Evolutionary conservation across 2,329 filamentous ascomycete species (phyloP).

Genomic region (Didymella sp.): DNA sequence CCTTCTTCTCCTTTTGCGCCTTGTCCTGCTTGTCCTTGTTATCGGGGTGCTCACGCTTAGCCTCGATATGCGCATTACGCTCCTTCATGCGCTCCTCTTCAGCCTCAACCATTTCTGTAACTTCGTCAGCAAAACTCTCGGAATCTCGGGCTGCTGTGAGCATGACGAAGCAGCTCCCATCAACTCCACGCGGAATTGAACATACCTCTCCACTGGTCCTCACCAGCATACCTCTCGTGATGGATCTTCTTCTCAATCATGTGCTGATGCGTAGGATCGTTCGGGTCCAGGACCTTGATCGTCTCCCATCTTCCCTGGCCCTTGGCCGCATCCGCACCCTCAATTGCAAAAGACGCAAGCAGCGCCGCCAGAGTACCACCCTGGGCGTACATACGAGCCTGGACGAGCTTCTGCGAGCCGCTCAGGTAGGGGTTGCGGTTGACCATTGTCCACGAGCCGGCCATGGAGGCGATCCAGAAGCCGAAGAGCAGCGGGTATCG

Average conservation of each 20-base stretch:
- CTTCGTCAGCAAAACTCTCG: conserved; percentile 24
- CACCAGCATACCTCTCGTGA: conserved; percentile 84
- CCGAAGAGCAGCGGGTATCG: conserved; percentile 85
- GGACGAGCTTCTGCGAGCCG: conserved; percentile 85
- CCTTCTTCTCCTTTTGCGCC: conserved; percentile 28
- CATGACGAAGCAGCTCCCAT: conserved; percentile 24
- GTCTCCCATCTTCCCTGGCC: conserved; percentile 85
- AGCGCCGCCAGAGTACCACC: conserved; percentile 85
- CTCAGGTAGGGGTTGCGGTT: conserved; percentile 77
- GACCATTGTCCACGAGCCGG: conserved; percentile 74
- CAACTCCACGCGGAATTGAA: conserved; percentile 19
- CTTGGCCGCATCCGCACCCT: conserved; percentile 77
- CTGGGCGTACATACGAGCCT: conserved; percentile 94
- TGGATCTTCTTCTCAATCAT: conserved; percentile 87
- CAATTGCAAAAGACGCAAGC: conserved; percentile 81
- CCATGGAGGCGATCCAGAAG: conserved; percentile 84
- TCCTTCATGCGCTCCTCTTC: conserved; percentile 70
- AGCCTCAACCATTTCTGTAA: conserved; percentile 78
- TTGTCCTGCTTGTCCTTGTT: conserved; percentile 25
- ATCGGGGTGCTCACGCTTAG: conserved; percentile 24
- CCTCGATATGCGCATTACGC: conserved; percentile 49
- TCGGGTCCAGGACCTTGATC: conserved; percentile 77
- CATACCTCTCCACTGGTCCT: conserved; percentile 91
- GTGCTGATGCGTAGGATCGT: conserved; percentile 82
- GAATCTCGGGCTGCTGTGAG: background rate